A percentile compares a stretch with the other conserved stretches of the same genome.
phyloP scores from a whole-genome alignment of 2,329 filamentous ascomycete species.

The Gremmenia infestans region DNA sequence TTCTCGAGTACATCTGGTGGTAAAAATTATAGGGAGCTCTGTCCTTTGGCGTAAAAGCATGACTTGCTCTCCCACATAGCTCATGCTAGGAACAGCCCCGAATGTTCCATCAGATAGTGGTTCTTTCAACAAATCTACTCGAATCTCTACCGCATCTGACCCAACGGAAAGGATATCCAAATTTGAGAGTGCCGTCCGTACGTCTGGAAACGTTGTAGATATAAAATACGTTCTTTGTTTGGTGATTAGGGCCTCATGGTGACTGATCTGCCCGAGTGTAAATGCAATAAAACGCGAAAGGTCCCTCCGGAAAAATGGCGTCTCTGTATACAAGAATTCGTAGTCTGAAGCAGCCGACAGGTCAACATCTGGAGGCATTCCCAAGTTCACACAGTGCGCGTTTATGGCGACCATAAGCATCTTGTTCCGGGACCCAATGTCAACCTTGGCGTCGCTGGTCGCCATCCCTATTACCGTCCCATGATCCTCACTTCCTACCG shows the following conservation, averaged over 20 bases:
- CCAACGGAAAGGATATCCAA: conserved; percentile 84
- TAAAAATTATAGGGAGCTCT: conserved; percentile 87
- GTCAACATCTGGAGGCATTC: conserved; percentile 60
- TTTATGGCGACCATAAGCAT: conserved; percentile 64
- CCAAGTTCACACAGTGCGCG: conserved; percentile 68
- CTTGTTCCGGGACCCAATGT: conserved; percentile 54
- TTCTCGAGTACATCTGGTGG: conserved; percentile 73
- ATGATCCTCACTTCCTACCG: conserved; percentile 49
- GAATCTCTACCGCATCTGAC: conserved; percentile 78
- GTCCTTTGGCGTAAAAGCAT: conserved; percentile 80
- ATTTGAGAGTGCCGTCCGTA: conserved; percentile 76
- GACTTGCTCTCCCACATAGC: conserved; percentile 81
- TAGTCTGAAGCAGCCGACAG: conserved; percentile 72
- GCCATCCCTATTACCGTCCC: conserved; percentile 65
- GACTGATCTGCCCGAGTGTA: conserved; percentile 71
- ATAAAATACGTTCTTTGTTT: conserved; percentile 80
- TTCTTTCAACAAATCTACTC: conserved; percentile 76
- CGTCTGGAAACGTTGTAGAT: conserved; percentile 83
- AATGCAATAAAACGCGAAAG: conserved; percentile 75
- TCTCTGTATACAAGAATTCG: conserved; percentile 77
- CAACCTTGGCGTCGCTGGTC: conserved; percentile 50
- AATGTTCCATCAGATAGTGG: conserved; percentile 57
- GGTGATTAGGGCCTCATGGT: conserved; percentile 70
- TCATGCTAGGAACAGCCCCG: conserved; percentile 66
- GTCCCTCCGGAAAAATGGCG: conserved; percentile 68